These are phyloP conservation scores for Naganishia vaughanmartiniae DNA, from an alignment of 768 basidiomycete species.

Conservation along the genomic window DNA sequence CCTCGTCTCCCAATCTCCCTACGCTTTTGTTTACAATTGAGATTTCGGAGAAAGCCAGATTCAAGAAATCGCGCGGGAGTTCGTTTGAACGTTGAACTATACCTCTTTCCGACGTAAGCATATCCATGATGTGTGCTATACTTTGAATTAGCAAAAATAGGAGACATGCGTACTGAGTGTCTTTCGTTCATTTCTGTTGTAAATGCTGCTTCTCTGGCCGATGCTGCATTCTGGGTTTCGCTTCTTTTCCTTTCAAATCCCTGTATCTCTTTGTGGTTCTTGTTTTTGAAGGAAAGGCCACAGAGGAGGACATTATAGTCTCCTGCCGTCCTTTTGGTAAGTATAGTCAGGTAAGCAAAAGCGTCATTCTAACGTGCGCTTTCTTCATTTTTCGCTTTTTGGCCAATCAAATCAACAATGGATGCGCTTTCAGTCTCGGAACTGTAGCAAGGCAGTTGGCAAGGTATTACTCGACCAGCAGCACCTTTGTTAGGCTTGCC, in stretches of 20 bases:
- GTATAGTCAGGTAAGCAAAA: neutral
- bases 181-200: neutral
- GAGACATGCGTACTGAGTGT: conserved; percentile 4
- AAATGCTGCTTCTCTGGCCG: too few relatives aligned
- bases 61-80: neutral
- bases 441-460: neutral
- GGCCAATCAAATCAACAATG: conserved; percentile 5
- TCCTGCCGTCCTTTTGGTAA: neutral
- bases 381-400: neutral
- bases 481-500: too few relatives aligned
- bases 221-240: neutral
- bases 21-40: conserved; percentile 7
- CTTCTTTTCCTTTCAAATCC: neutral
- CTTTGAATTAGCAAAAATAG: too few relatives aligned
- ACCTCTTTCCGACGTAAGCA: conserved; percentile 4
- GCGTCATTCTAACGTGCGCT: neutral
- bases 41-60: neutral
- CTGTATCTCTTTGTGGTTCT: neutral
- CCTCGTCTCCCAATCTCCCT: neutral
- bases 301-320: neutral
- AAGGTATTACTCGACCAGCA: too few relatives aligned
- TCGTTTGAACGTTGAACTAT: neutral
- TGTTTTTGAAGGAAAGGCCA: neutral
- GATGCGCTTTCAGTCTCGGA: neutral
- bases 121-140: neutral